These are phyloP conservation scores for Wallacemonas sp. DNA, from an alignment of 208 protist genomes.

Conservation along the genomic window DNA sequence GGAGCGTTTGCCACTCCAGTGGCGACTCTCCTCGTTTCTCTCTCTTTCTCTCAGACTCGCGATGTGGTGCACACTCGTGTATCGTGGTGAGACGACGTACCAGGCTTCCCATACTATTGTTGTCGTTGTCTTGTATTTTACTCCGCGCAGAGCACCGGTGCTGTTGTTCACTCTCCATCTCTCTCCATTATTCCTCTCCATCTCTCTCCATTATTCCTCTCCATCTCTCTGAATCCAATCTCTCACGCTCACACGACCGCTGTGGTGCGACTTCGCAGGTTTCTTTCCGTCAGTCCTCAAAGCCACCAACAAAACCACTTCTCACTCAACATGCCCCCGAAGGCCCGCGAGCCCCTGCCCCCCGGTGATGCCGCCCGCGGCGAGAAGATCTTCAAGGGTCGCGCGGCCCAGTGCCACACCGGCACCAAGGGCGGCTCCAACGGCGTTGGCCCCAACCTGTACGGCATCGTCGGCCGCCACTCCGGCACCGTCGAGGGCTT, in stretches of 20 bases:
- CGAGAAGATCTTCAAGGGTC: constrained; percentile 93
- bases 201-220: constrained; percentile 3
- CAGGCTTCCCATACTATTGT: too few species aligned
- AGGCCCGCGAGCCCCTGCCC: constrained; percentile 65
- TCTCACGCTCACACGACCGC: not conserved
- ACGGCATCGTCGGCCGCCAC: constrained; percentile 89
- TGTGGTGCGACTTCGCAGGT: too few species aligned
- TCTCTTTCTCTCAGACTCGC: not conserved
- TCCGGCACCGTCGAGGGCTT: constrained; percentile 93
- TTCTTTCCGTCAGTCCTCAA: too few species aligned
- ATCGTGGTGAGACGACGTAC: too few species aligned
- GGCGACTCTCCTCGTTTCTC: not conserved
- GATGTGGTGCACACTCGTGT: too few species aligned
- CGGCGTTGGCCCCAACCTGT: constrained; percentile 92
- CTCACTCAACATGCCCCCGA: constrained; percentile 54
- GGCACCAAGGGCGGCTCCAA: constrained; percentile 82
- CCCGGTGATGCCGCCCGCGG: constrained; percentile 77
- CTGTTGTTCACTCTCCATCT: too few species aligned
- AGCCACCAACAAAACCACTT: constrained; percentile 8
- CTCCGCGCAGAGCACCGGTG: too few species aligned
- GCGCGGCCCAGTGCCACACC: constrained; percentile 95
- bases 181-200: too few species aligned
- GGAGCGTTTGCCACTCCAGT: too few species aligned
- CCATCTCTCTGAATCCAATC: not conserved
- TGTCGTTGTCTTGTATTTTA: too few species aligned